Conservation (phyloP, 257 asterid genomes). For the Solanum pimpinellifolium region DNA sequence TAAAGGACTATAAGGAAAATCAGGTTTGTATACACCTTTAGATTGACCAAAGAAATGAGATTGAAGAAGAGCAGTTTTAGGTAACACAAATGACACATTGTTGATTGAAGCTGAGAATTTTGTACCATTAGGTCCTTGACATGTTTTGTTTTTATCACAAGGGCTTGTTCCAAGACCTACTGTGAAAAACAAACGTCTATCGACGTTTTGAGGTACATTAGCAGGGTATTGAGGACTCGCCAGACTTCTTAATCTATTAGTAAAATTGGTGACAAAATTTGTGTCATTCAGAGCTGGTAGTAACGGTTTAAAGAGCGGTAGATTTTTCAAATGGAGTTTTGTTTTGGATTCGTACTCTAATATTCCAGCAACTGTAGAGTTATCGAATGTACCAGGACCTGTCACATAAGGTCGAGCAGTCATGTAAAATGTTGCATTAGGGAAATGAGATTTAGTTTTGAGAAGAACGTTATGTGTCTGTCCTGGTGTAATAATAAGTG, state of each 20-base stretch:
- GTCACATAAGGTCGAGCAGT: conserved; percentile 42
- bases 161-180: conserved; percentile 46
- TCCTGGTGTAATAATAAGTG: conserved; percentile 42
- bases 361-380: conserved; percentile 44
- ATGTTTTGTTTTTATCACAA: conserved; percentile 28
- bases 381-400: conserved; percentile 44
- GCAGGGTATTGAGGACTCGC: conserved; percentile 40
- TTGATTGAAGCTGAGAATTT: conserved; percentile 42
- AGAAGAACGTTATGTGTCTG: conserved; percentile 49
- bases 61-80: conserved; percentile 43
- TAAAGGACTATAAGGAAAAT: conserved; percentile 36
- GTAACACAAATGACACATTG: conserved; percentile 33
- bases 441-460: conserved; percentile 21
- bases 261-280: conserved; percentile 25
- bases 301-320: conserved; percentile 23
- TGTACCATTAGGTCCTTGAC: conserved; percentile 54
- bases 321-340: conserved; percentile 7
- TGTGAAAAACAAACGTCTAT: conserved; percentile 36
- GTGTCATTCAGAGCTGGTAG: conserved; percentile 47
- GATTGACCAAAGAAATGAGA: conserved; percentile 37
- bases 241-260: conserved; percentile 26
- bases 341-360: conserved; percentile 26
- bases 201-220: conserved; percentile 33
- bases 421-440: conserved; percentile 38
- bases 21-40: conserved; percentile 23